Base-by-base conservation (phyloP, 352 stramenopile species). In the Phytophthora chlamydospora region DNA sequence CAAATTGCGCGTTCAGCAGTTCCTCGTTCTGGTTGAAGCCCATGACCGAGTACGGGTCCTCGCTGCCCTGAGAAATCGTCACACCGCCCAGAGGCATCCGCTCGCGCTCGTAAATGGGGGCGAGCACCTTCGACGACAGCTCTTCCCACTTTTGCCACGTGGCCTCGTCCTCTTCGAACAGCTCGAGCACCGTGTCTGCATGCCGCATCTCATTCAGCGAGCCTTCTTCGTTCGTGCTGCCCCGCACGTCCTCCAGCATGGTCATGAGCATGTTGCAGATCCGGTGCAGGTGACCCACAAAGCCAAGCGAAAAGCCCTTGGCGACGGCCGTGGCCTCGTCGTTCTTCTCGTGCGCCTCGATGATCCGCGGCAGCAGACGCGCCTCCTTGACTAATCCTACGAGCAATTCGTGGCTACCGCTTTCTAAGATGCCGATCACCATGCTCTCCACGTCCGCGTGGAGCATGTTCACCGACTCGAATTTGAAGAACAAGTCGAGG, bases 261-360 rank as follows among this genome's bases (percentile, higher is more conserved):
- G 77, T 90, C 58, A 93, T 83, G 29, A 95, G 85, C 81, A 90
- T 91, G 67, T 93, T 91, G 66, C 80, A 92, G 36, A 96, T 94
- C 35, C 85, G 85, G 52, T 93, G 79, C 24, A 96, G 68, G 53
- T 96, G 85, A 1, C 87, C 87, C 35, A 96, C 75, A 48, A 77
- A 96, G 17, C 87, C 87, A n/a, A 92, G 67, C 10, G 85, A 89
- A 60, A 85, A 90, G 2, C 80, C 83, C 46, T 88, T 87, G 2
- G 78, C 69, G 39, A 73, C 64, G 39, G 75, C 72, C 2, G 75
- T 76, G 11, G 76, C 83, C 43, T 83, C 80, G 31, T 90, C 78
- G 44, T 96, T 96, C 53, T 88, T 81, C 50, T 89, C 77, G 58
- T 93, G 83, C 8, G 82, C 85, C 14, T 94, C 78, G 17, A 94